Evolutionary conservation across 2,329 filamentous ascomycete species (phyloP), one percentile per base, ranked within the genome.

Genomic region (Rutstroemia sp.): DNA sequence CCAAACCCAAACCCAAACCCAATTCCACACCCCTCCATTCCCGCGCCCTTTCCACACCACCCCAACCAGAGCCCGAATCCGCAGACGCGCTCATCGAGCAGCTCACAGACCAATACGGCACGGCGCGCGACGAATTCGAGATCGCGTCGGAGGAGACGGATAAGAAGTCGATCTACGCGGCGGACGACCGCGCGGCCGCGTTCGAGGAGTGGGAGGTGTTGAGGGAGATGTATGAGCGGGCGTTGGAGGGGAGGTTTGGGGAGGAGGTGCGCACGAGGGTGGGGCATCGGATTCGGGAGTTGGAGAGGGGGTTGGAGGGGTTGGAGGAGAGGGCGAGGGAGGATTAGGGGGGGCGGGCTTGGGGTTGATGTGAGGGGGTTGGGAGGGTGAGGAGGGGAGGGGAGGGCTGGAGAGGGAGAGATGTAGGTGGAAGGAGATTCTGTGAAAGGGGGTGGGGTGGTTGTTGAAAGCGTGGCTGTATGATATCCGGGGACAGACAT

Each of bases 71-170:
- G 19, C 14, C 39, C 39, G 39, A 41, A 41, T 30, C 48, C 0
- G 49, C 44, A 1, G 55, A 57, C 37, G 27, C 12, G 2, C 10
- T 57, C 14, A 53, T 57, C 7, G 55, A 57, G 25, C 38, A 27
- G 1, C 18, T 57, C 4, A 52, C 49, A 2, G 55, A 57, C 8
- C 55, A 53, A 6, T 54, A 75, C 59, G 71, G 73, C 55, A 71
- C 71, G 0, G 74, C 75, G 3, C 71, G 71, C 58, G 75, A 77
- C 61, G 75, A 77, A 63, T 75, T 77, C 56, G 75, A 77, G 66
- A 77, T 78, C 59, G 75, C 75, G 3, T 71, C 71, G 0, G 75
- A 77, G 54, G 75, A 74, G 59, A 77, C 75, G 1, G 71, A 75
- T 42, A 67, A 66, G 30, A 66, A 71, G 1, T 74, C 74, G 2